Evolutionary conservation across 192 early-diverging fungal genomes (phyloP).

Genomic region (Endogone sp.): DNA sequence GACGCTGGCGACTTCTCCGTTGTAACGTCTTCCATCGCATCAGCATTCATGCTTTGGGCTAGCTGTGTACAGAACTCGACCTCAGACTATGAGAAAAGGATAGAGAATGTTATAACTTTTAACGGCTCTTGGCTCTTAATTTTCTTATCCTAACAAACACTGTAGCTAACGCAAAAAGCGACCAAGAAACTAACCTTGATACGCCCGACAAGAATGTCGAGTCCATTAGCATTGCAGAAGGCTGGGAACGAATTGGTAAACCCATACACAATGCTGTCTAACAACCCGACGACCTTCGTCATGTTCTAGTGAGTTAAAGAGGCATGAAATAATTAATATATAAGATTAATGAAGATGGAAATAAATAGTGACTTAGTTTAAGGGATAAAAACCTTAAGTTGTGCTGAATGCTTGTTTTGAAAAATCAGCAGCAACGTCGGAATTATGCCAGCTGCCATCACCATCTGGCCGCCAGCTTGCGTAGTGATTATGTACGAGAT

Average conservation of each 20-base stretch:
- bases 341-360: background rate
- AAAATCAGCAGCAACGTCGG: conserved; percentile 73
- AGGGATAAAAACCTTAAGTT: conserved; percentile 50
- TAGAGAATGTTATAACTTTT: background rate
- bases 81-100: conserved; percentile 39
- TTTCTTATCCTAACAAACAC: too few relatives aligned
- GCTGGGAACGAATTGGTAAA: conserved; percentile 70
- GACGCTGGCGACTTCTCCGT: background rate
- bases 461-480: conserved; percentile 81
- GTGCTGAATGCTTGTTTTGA: conserved; percentile 50
- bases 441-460: conserved; percentile 89
- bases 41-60: conserved; percentile 17
- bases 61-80: conserved; percentile 44
- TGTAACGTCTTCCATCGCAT: conserved; percentile 40
- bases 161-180: background rate
- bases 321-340: background rate
- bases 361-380: background rate
- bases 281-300: conserved; percentile 67
- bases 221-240: conserved; percentile 81
- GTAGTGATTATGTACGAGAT: conserved; percentile 74
- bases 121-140: too few relatives aligned
- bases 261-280: conserved; percentile 82
- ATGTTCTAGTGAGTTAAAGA: conserved; percentile 43
- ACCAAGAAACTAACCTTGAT: conserved; percentile 51
- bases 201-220: conserved; percentile 71